Evolutionary conservation across 2,329 filamentous ascomycete genomes (phyloP).

Genomic region (Orbilia quercus): DNA sequence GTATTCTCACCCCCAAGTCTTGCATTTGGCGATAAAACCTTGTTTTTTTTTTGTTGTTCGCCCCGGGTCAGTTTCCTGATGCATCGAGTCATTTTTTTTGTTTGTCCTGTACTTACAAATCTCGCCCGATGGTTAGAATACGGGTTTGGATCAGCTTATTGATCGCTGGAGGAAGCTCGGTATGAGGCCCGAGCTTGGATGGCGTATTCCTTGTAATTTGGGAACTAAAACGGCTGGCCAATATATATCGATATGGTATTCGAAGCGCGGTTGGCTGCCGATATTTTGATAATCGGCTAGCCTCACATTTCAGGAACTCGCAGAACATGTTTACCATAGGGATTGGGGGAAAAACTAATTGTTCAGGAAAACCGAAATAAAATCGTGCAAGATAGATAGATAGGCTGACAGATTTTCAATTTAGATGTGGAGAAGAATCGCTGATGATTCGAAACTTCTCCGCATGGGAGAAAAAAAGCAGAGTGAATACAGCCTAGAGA

Average conservation of each 20-base stretch:
- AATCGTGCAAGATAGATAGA: not conserved
- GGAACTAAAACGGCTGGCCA: not conserved
- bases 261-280: not conserved
- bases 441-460: slow-evolving; percentile 22
- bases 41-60: slow-evolving; percentile 9
- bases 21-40: slow-evolving; percentile 29
- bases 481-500: too few relatives aligned
- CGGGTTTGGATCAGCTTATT: not conserved
- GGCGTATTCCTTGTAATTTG: slow-evolving; percentile 4
- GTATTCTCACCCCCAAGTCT: slow-evolving; percentile 8
- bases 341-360: too few relatives aligned
- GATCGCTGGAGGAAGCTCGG: slow-evolving; percentile 9
- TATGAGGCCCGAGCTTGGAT: not conserved
- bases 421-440: not conserved
- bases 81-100: slow-evolving; percentile 1
- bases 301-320: too few relatives aligned
- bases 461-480: not conserved
- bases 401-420: slow-evolving; percentile 1
- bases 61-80: slow-evolving; percentile 13
- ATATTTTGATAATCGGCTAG: too few relatives aligned
- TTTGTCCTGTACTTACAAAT: not conserved
- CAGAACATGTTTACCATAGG: too few relatives aligned
- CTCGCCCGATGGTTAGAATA: not conserved
- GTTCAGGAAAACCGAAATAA: too few relatives aligned
- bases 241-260: not conserved